Base-by-base conservation (phyloP, 495 filamentous ascomycete genomes). In the Penicillium crystallinum region DNA sequence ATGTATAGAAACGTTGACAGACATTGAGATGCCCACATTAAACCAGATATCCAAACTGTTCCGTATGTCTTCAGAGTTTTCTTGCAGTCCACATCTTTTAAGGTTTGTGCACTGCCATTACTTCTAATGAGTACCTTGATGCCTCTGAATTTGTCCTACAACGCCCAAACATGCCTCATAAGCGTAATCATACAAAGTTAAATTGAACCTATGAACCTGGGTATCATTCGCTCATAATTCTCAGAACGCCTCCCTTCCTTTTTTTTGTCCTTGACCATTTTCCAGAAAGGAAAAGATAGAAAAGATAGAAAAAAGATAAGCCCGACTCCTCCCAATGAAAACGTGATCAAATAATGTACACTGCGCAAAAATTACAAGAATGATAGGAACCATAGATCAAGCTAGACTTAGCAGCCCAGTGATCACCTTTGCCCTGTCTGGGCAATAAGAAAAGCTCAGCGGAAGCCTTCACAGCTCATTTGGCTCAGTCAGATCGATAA, bases 171-270 rank as follows among this genome's bases (percentile, higher is more conserved):
- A 27, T 27, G 3, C 3, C 23, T 7, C 3, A 31, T 9, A 10
- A 31, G 9, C 12, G 25, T 43, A 29, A 29, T 43, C 40, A 43
- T 27, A 29, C n/a, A 41, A 39, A 8, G n/a, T 40, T 23, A 14
- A 3, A 7, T 40, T 11, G 40, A 27, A 25, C 8, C 6, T 29
- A 17, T 43, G 7, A 15, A 41, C 23, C 21, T 25, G 44, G 44
- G 44, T 47, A 47, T 47, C 44, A 22, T 43, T 29, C 40, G 40
- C 40, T 43, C 40, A 17, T 9, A 43, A 43, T 36, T 19, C 44
- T n/a, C 31, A 10, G 8, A 36, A 47, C 30, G 21, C 31, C 10
- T 12, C 42, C 25, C 3, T 1, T 27, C 23, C 23, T 31, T 30
- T n/a, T 31, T 18, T 42, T 8, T 25, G 23, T 30, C 19, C 30